Percentiles rank a stretch among this genome's conserved stretches.
phyloP scores from a whole-genome alignment of 768 basidiomycete species.

The Leccinum uliginosum region DNA sequence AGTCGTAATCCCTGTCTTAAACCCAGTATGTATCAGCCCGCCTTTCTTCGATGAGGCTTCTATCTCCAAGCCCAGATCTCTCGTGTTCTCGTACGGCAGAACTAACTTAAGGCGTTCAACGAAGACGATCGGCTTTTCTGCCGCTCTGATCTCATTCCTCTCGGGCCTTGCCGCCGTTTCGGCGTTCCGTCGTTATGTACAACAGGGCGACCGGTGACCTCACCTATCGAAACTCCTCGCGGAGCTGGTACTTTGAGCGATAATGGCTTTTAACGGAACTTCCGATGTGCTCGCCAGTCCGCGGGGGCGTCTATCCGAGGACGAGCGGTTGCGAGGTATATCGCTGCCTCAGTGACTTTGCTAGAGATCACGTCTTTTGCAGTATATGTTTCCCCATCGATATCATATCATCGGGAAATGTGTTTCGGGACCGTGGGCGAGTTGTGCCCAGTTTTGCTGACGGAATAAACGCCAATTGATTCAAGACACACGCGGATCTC shows the following conservation, averaged over 20 bases:
- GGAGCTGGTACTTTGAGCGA: background rate
- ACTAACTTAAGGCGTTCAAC: background rate
- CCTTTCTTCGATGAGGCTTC: background rate
- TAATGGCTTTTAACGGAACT: background rate
- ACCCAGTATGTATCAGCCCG: background rate
- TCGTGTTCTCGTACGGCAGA: background rate
- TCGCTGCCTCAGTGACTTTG: background rate
- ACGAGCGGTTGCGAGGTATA: background rate
- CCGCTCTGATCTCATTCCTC: background rate
- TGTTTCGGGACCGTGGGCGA: background rate
- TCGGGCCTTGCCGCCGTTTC: background rate
- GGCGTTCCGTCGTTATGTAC: background rate
- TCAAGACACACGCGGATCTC: background rate
- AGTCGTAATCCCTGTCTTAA: background rate
- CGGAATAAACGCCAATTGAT: background rate
- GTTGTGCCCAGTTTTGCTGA: background rate
- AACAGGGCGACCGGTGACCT: background rate
- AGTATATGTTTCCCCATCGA: background rate
- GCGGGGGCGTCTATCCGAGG: background rate
- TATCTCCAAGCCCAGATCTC: background rate
- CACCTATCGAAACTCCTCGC: background rate
- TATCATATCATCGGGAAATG: background rate
- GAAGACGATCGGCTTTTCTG: background rate
- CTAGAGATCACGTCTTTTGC: background rate
- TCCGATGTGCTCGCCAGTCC: constrained; percentile 7